Evolutionary conservation across 2,329 filamentous ascomycete genomes (phyloP), one percentile per base, ranked within the genome.

Genomic region (Phialophora verrucosa): DNA sequence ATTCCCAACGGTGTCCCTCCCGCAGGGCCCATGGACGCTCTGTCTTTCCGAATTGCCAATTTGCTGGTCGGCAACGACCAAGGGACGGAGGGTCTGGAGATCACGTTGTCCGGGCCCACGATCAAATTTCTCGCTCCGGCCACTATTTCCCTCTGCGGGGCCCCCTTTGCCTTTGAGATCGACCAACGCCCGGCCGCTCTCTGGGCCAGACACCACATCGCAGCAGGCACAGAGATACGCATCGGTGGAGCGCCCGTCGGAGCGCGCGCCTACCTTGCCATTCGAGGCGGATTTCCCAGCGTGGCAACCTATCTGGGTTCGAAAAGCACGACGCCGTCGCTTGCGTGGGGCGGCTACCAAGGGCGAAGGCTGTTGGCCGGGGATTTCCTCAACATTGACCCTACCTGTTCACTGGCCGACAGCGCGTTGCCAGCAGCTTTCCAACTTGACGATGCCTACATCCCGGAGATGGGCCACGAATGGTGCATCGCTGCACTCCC

Each of bases 61-160:
- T 76, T 84, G 29, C 78, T 89, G 1, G 85, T 85, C 0, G 86
- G 85, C 0, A 89, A 89, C 61, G 68, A 79, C 0, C 72, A 78
- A 1, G 80, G 78, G 0, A 79, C 75, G 2, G 87, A 87, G 72
- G 80, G 79, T 0, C 74, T 90, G 0, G 87, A 90, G 69, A 85
- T 88, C 25, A 88, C 87, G 0, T 70, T 88, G 12, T 82, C 79
- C 7, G 87, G 87, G 0, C 87, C 87, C 0, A 84, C 86, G 31
- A 89, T 32, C 76, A 78, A 0, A 88, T 89, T 70, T 73, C 84
- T 5, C 79, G 78, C 2, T 75, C 81, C 17, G 85, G 85, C 1
- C 74, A 86, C 1, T 78, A 88, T 17, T 80, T 80, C 86, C 2
- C 70, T 89, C 12, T 85, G 84, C 51, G 87, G 87, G 47, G 83